These are phyloP conservation scores for Abrus precatorius DNA, from an alignment of 306 rosid species.

Conservation along the genomic window DNA sequence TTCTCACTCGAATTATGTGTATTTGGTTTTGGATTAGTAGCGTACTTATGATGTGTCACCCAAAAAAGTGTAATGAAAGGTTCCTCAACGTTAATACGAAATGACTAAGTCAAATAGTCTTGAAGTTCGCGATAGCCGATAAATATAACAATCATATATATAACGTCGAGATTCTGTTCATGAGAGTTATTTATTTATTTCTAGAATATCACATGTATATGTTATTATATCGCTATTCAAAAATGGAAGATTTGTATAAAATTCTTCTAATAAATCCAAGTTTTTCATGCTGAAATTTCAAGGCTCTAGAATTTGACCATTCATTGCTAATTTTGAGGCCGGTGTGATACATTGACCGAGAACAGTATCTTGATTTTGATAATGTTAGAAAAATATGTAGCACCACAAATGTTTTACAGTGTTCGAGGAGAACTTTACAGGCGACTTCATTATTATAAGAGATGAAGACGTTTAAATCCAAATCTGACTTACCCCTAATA, in stretches of 20 bases:
- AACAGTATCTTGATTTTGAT: constrained; percentile 36
- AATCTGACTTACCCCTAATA: constrained; percentile 1
- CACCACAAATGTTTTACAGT: constrained; percentile 14
- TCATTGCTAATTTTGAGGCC: constrained; percentile 55
- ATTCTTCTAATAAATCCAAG: constrained; percentile 1
- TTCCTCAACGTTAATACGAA: constrained; percentile 16
- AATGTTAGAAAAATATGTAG: constrained; percentile 5
- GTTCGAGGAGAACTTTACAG: constrained; percentile 28
- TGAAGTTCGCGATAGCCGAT: constrained; percentile 32
- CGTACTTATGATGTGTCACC: not conserved
- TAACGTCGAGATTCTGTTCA: not conserved
- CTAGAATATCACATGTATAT: constrained; percentile 6
- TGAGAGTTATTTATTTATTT: not conserved
- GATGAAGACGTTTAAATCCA: constrained; percentile 13
- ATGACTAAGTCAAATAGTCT: constrained; percentile 34
- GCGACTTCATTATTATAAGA: constrained; percentile 37
- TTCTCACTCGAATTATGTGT: not conserved
- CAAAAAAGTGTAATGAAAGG: not conserved
- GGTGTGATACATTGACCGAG: constrained; percentile 50
- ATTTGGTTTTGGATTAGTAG: not conserved
- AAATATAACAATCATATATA: not conserved
- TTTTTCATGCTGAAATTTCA: constrained; percentile 52
- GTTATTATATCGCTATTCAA: constrained; percentile 11
- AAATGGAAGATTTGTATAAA: constrained; percentile 26
- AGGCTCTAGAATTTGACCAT: constrained; percentile 62